Evolutionary conservation across 331 rosid genomes (phyloP).

Genomic region (Acacia concinna): DNA sequence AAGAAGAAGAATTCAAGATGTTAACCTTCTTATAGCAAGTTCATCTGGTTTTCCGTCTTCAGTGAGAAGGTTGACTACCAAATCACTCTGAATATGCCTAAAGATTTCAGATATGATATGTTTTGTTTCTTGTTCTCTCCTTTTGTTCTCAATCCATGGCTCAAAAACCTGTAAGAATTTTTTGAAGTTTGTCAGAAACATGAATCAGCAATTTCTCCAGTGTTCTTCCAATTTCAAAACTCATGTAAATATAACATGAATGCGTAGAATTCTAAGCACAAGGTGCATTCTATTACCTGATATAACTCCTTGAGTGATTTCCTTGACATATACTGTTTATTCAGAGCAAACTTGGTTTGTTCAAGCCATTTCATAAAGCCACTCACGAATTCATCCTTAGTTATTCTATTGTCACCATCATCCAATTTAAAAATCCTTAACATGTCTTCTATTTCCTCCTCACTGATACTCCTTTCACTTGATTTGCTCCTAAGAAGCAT

Average conservation of each 20-base stretch:
- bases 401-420: slow-evolving; percentile 37
- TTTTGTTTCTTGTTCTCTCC: slow-evolving; percentile 34
- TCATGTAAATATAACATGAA: background rate
- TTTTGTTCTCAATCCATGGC: slow-evolving; percentile 40
- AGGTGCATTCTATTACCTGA: slow-evolving; percentile 31
- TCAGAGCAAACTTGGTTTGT: slow-evolving; percentile 36
- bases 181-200: background rate
- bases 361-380: slow-evolving; percentile 56
- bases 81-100: slow-evolving; percentile 31
- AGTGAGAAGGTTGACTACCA: slow-evolving; percentile 35
- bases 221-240: background rate
- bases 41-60: slow-evolving; percentile 38
- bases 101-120: slow-evolving; percentile 36
- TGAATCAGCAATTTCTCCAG: background rate
- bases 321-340: slow-evolving; percentile 36
- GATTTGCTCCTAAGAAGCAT: slow-evolving; percentile 39
- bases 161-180: slow-evolving; percentile 35
- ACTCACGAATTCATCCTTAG: slow-evolving; percentile 45
- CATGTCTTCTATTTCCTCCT: slow-evolving; percentile 38
- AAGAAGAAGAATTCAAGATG: slow-evolving; percentile 24
- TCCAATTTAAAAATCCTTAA: slow-evolving; percentile 42
- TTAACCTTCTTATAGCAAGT: slow-evolving; percentile 35
- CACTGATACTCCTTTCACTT: slow-evolving; percentile 24
- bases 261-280: background rate
- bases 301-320: slow-evolving; percentile 42